Evolutionary conservation across 2,329 filamentous ascomycete species (phyloP).

Genomic region (Trichoderma breve): DNA sequence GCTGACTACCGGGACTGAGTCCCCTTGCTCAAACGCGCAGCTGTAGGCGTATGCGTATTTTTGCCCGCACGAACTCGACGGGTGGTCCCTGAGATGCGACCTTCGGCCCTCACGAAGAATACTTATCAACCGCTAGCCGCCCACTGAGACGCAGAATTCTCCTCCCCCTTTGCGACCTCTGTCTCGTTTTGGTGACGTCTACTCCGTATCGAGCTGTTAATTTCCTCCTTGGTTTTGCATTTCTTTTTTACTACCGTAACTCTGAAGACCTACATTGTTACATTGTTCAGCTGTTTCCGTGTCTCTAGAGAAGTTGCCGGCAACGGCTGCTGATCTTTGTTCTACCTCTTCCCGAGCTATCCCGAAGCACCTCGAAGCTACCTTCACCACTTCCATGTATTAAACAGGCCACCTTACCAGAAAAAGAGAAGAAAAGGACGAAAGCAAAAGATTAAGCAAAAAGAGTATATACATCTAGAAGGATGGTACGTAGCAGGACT

Average conservation of each 20-base stretch:
- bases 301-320: slow-evolving; percentile 36
- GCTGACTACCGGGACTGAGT: slow-evolving; percentile 19
- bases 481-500: slow-evolving; percentile 34
- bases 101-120: slow-evolving; percentile 27
- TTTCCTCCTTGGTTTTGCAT: slow-evolving; percentile 30
- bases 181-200: slow-evolving; percentile 34
- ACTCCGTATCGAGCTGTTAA: slow-evolving; percentile 30
- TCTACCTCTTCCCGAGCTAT: not conserved
- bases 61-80: slow-evolving; percentile 16
- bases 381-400: slow-evolving; percentile 2
- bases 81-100: slow-evolving; percentile 11
- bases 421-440: not conserved
- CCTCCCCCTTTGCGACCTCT: slow-evolving; percentile 43
- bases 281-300: slow-evolving; percentile 21
- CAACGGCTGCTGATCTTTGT: slow-evolving; percentile 34
- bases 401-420: not conserved
- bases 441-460: not conserved
- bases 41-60: slow-evolving; percentile 11
- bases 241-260: slow-evolving; percentile 25
- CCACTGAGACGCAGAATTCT: slow-evolving; percentile 36
- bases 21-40: slow-evolving; percentile 16
- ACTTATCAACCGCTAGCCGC: slow-evolving; percentile 52
- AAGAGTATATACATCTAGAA: slow-evolving; percentile 1
- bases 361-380: not conserved
- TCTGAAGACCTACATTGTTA: slow-evolving; percentile 27